Percentiles rank a stretch among this genome's conserved stretches.
Conservation (phyloP, 1,139 yeast genomes). For the Candida frijolesensis region DNA sequence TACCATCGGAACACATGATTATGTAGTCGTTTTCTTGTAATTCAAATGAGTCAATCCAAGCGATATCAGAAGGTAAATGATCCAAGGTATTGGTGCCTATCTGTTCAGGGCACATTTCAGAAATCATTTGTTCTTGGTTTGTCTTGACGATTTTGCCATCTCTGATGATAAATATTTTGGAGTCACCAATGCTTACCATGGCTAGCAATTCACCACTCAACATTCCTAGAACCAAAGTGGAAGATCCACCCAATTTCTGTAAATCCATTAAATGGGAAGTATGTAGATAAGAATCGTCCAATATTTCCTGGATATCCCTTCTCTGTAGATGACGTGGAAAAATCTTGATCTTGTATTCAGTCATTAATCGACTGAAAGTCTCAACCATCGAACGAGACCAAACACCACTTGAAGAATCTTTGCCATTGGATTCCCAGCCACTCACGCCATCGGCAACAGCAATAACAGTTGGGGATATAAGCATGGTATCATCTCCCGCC, state of each 20-base stretch:
- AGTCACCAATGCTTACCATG: conserved; percentile 59
- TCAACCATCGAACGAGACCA: conserved; percentile 62
- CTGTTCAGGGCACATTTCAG: conserved; percentile 55
- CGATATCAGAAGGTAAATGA: conserved; percentile 51
- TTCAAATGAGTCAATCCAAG: conserved; percentile 48
- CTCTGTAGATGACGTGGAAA: conserved; percentile 45
- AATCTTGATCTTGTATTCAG: conserved; percentile 47
- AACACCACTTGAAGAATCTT: conserved; percentile 45
- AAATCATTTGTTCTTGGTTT: conserved; percentile 51
- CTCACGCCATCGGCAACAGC: conserved; percentile 67
- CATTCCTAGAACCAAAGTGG: conserved; percentile 55
- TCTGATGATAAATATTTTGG: conserved; percentile 51
- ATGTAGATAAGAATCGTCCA: conserved; percentile 55
- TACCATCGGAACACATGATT: conserved; percentile 56
- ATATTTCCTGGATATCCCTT: conserved; percentile 46
- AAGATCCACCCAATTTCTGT: conserved; percentile 52
- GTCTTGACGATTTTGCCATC: conserved; percentile 47
- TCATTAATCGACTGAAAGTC: conserved; percentile 51
- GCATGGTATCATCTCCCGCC: conserved; percentile 67
- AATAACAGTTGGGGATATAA: conserved; percentile 55
- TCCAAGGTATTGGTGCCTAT: conserved; percentile 55
- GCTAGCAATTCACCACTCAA: conserved; percentile 50
- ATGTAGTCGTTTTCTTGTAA: conserved; percentile 46
- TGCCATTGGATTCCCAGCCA: conserved; percentile 56
- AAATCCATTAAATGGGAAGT: conserved; percentile 57